These are phyloP conservation scores for Salisapilia sapeloensis DNA, from an alignment of 352 stramenopile species.

Conservation along the genomic window DNA sequence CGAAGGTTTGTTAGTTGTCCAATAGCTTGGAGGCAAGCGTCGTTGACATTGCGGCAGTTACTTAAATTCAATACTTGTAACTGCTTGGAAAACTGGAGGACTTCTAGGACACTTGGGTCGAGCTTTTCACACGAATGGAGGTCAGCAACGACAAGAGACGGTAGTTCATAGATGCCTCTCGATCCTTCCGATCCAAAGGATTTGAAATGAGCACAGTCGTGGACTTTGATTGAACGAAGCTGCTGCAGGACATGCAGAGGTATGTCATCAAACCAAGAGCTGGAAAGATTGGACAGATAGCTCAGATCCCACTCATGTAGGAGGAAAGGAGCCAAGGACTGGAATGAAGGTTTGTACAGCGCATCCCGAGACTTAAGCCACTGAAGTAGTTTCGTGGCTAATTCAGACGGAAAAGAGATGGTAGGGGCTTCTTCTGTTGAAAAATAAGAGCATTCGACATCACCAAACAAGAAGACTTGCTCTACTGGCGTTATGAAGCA, in stretches of 20 bases:
- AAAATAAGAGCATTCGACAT: constrained; percentile 2
- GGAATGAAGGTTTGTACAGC: constrained; percentile 38
- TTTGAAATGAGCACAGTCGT: constrained; percentile 28
- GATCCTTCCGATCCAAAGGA: constrained; percentile 21
- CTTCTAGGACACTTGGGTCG: constrained; percentile 19
- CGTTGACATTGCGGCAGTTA: constrained; percentile 38
- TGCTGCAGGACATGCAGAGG: constrained; percentile 17
- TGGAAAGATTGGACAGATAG: constrained; percentile 23
- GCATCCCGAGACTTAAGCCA: constrained; percentile 38
- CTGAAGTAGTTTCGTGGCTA: constrained; percentile 21
- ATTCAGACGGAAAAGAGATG: constrained; percentile 7
- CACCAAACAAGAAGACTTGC: neutral
- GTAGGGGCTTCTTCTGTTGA: constrained; percentile 8
- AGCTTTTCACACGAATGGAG: constrained; percentile 33
- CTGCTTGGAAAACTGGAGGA: constrained; percentile 35
- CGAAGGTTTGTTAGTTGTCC: constrained; percentile 15
- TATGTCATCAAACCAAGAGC: constrained; percentile 51
- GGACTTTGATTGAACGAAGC: constrained; percentile 36
- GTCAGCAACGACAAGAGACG: constrained; percentile 22
- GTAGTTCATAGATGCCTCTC: constrained; percentile 21
- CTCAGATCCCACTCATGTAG: constrained; percentile 38
- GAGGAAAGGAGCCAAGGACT: constrained; percentile 23
- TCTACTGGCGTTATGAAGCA: neutral
- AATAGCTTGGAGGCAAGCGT: constrained; percentile 26
- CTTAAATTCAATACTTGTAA: constrained; percentile 36